These are phyloP conservation scores for Penicillium macrosclerotiorum DNA, from an alignment of 495 filamentous ascomycete genomes.

Conservation along the genomic window DNA sequence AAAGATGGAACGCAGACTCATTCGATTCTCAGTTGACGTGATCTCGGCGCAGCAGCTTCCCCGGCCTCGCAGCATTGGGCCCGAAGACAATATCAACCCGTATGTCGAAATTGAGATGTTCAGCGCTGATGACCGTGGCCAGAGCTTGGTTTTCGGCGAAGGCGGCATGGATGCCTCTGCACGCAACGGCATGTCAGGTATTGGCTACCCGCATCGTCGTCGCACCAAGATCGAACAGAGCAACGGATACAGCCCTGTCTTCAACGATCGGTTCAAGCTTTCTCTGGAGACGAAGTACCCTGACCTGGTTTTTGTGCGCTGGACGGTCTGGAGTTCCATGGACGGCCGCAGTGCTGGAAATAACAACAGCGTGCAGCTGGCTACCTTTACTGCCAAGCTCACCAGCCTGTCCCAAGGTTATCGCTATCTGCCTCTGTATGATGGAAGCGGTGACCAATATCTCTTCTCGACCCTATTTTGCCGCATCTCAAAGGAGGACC, in stretches of 20 bases:
- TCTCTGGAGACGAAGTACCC: constrained; percentile 86
- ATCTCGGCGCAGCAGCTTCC: constrained; percentile 95
- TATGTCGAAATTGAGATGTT: constrained; percentile 95
- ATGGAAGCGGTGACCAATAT: constrained; percentile 84
- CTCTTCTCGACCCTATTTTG: constrained; percentile 94
- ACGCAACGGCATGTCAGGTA: constrained; percentile 66
- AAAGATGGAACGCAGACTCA: constrained; percentile 63
- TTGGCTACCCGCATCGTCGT: constrained; percentile 72
- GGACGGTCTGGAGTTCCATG: constrained; percentile 80
- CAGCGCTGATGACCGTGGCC: constrained; percentile 84
- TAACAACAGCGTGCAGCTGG: constrained; percentile 65
- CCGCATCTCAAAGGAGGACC: constrained; percentile 67
- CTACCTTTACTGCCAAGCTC: constrained; percentile 89
- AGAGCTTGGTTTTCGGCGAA: constrained; percentile 58
- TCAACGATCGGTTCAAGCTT: constrained; percentile 71
- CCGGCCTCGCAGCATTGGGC: constrained; percentile 65
- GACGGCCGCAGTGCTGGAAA: constrained; percentile 63
- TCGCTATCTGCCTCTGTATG: constrained; percentile 90
- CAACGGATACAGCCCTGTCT: constrained; percentile 91
- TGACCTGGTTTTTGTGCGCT: constrained; percentile 89
- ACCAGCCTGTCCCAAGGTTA: constrained; percentile 90
- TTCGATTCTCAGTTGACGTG: constrained; percentile 81
- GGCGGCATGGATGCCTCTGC: constrained; percentile 69
- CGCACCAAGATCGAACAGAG: constrained; percentile 74
- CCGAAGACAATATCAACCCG: constrained; percentile 77